A percentile compares a stretch with the other conserved stretches of the same genome.
phyloP scores from a whole-genome alignment of 768 basidiomycete genomes.

The Boletus edulis region DNA sequence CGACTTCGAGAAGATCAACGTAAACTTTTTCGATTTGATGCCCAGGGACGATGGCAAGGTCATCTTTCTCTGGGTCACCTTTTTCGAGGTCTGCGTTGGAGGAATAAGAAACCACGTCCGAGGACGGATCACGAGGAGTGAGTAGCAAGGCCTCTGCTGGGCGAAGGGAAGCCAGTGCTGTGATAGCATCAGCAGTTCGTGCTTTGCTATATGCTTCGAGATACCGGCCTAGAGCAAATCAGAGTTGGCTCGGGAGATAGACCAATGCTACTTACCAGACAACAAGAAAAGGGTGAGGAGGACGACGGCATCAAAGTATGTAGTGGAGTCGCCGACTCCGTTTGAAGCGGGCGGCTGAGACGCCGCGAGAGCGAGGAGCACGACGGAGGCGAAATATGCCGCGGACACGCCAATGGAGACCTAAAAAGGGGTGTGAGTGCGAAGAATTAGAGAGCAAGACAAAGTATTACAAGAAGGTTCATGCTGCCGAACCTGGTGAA shows the following conservation, averaged over 20 bases:
- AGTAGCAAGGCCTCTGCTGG: too few relatives aligned
- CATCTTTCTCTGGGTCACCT: conserved; percentile 28
- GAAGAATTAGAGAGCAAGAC: too few relatives aligned
- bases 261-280: too few relatives aligned
- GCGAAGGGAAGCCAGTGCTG: too few relatives aligned
- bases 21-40: conserved; percentile 40
- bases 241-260: too few relatives aligned
- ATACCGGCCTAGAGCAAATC: too few relatives aligned
- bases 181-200: too few relatives aligned
- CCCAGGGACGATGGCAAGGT: conserved; percentile 13
- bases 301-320: conserved; percentile 81
- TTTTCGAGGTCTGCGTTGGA: conserved; percentile 36
- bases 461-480: too few relatives aligned
- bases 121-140: conserved; percentile 13
- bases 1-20: conserved; percentile 72
- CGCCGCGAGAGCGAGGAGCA: conserved; percentile 59
- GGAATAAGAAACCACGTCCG: background rate
- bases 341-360: conserved; percentile 35
- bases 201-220: too few relatives aligned
- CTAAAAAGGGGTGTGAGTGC: conserved; percentile 22
- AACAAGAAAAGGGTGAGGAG: conserved; percentile 82
- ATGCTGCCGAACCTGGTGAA: too few relatives aligned
- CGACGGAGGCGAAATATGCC: conserved; percentile 76
- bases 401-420: conserved; percentile 68
- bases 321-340: conserved; percentile 51